Evolutionary conservation across 768 basidiomycete species (phyloP), one percentile per base, ranked within the genome.

Genomic region (Hygrophoropsis aurantiaca): DNA sequence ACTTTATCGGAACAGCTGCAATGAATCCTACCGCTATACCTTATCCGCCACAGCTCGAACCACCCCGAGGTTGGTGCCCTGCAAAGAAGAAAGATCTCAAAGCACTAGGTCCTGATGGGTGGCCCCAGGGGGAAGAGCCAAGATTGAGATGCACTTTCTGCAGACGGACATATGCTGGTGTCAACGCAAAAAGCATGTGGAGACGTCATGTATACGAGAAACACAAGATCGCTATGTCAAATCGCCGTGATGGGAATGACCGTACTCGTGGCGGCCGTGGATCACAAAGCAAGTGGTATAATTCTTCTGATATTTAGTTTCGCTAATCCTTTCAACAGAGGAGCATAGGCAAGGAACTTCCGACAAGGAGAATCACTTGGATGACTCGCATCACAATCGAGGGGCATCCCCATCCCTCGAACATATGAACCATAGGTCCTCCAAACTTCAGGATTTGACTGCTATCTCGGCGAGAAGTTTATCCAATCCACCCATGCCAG

Each of bases 161-260:
- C 57, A 72, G 90, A 54, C 77, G 90, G 54, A 85, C 83, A 5
- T 92, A 92, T 56, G 85, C 88, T 3, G 89, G 89, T 10, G 86
- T 89, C 25, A 92, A 92, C 60, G 90, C 89, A 5, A 90, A 91
- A 67, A 90, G 88, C 59, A 92, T 92, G 89, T 92, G 89, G 89
- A 72, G 89, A 49, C 75, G 89, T 39, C 89, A 92, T 63, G 89
- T 92, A 24, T 90, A 85, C 52, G 90, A 92, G 67, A 90, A 91
- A 60, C 89, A 92, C 64, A 90, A 89, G 66, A 87, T 92, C 58
- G 87, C 89, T 32, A 91, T 92, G 90, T 77, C 87, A 30, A 92
- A 92, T 57, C 77, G 90, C 25, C 81, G 90, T 44, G 90, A 89
- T 53, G 81, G 75, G 41, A 71, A 71, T 40, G 85, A 87, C 40